Evolutionary conservation across 257 asterid species (phyloP).

Genomic region (Cynanchum wilfordii): DNA sequence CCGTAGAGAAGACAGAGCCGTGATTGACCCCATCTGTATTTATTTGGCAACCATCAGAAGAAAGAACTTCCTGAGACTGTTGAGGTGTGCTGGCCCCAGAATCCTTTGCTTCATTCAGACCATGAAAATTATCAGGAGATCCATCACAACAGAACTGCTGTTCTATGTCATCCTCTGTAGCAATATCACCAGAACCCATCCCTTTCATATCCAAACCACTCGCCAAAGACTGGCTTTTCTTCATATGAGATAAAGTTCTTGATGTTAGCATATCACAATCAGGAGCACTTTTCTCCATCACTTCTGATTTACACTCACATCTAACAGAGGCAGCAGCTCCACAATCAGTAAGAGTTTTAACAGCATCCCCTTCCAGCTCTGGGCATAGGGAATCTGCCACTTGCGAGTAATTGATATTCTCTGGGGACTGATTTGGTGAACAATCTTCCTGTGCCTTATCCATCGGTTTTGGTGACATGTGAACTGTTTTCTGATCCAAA

Average conservation of each 20-base stretch:
- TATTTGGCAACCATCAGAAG: constrained; percentile 54
- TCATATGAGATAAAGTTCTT: constrained; percentile 25
- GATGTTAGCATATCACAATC: constrained; percentile 31
- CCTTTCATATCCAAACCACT: constrained; percentile 57
- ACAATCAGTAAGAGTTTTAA: constrained; percentile 27
- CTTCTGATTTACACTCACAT: constrained; percentile 53
- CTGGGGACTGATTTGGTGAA: constrained; percentile 29
- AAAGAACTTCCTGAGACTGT: constrained; percentile 44
- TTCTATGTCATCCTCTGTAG: constrained; percentile 53
- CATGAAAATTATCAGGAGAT: constrained; percentile 35
- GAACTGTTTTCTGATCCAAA: constrained; percentile 51
- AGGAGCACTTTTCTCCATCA: constrained; percentile 41
- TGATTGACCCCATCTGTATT: constrained; percentile 42
- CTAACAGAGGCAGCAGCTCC: constrained; percentile 41
- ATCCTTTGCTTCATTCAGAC: constrained; percentile 35
- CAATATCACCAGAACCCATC: constrained; percentile 36
- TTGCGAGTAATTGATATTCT: constrained; percentile 24
- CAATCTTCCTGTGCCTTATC: constrained; percentile 54
- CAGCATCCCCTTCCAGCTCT: constrained; percentile 31
- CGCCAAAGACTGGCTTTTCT: constrained; percentile 71
- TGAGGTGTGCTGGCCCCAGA: constrained; percentile 29
- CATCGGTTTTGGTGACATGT: constrained; percentile 55
- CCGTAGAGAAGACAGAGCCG: constrained; percentile 44
- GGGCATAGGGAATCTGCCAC: constrained; percentile 26
- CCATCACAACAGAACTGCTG: constrained; percentile 47